Conservation (phyloP, 108 stramenopile species). For the Mediolabrus comicus region DNA sequence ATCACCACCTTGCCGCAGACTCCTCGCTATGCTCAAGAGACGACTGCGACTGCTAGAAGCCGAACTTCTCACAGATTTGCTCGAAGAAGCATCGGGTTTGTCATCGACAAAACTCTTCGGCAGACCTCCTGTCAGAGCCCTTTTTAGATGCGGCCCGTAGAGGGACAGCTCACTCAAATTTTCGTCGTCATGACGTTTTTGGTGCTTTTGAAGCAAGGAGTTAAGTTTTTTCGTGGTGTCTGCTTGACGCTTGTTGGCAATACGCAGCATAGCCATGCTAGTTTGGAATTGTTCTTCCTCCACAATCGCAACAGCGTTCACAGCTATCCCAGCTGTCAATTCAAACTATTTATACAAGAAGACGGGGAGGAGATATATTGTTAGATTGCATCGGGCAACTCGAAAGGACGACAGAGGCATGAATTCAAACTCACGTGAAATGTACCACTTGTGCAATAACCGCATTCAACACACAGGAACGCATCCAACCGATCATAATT, state of each 20-base stretch:
- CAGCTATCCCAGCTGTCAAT: slow-evolving; percentile 69
- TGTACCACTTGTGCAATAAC: slow-evolving; percentile 86
- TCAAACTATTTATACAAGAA: slow-evolving; percentile 15
- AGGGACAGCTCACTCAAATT: slow-evolving; percentile 29
- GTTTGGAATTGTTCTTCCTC: slow-evolving; percentile 58
- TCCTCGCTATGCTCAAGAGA: slow-evolving; percentile 49
- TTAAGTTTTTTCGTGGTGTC: slow-evolving; percentile 44
- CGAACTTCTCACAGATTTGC: slow-evolving; percentile 35
- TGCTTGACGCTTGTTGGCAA: slow-evolving; percentile 39
- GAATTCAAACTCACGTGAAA: slow-evolving; percentile 54
- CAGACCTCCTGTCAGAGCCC: slow-evolving; percentile 58
- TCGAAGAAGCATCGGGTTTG: slow-evolving; percentile 18
- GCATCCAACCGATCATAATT: slow-evolving; percentile 94
- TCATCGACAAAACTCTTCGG: slow-evolving; percentile 38
- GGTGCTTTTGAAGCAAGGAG: slow-evolving; percentile 11
- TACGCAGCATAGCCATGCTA: slow-evolving; percentile 38
- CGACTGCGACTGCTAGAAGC: slow-evolving; percentile 25
- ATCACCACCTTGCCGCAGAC: slow-evolving; percentile 52
- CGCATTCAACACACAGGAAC: slow-evolving; percentile 96
- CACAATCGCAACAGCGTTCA: slow-evolving; percentile 74
- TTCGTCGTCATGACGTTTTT: slow-evolving; percentile 11
- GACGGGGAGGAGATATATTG: background rate
- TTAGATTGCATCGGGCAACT: background rate
- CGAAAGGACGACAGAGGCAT: background rate
- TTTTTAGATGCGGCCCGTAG: slow-evolving; percentile 49